These are phyloP conservation scores for Protomyces arabidopsidicola DNA, from an alignment of 1,139 yeast genomes.

Conservation along the genomic window DNA sequence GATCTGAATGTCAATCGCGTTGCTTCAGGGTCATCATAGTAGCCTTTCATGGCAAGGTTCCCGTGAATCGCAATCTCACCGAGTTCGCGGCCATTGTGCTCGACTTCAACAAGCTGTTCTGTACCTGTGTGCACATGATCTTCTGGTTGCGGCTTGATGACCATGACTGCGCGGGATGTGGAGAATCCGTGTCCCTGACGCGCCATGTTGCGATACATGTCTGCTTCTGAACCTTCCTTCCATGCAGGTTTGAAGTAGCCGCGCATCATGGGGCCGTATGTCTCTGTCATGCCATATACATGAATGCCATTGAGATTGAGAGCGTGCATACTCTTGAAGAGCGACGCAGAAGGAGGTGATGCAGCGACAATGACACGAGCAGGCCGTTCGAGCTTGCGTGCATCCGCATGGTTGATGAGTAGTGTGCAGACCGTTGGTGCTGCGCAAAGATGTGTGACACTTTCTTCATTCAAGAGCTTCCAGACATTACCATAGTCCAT, in stretches of 20 bases:
- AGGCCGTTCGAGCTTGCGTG: slow-evolving; percentile 36
- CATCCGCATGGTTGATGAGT: slow-evolving; percentile 40
- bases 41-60: slow-evolving; percentile 48
- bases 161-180: slow-evolving; percentile 43
- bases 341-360: slow-evolving; percentile 42
- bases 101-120: slow-evolving; percentile 51
- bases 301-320: slow-evolving; percentile 46
- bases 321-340: slow-evolving; percentile 41
- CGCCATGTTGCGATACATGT: slow-evolving; percentile 35
- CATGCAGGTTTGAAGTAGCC: slow-evolving; percentile 40
- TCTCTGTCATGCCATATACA: slow-evolving; percentile 68
- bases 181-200: slow-evolving; percentile 42
- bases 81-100: slow-evolving; percentile 41
- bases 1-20: slow-evolving; percentile 47
- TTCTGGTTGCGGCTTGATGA: slow-evolving; percentile 42
- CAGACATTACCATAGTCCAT: slow-evolving; percentile 41
- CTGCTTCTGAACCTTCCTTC: slow-evolving; percentile 31
- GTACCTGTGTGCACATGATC: slow-evolving; percentile 43
- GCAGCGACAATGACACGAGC: slow-evolving; percentile 43
- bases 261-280: slow-evolving; percentile 43
- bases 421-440: slow-evolving; percentile 44
- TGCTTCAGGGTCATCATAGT: slow-evolving; percentile 56
- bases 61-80: slow-evolving; percentile 43
- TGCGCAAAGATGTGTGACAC: slow-evolving; percentile 42
- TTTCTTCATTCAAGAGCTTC: slow-evolving; percentile 38